A percentile compares a stretch with the other conserved stretches of the same genome.
Conservation (phyloP, 371 early-diverging fungal genomes). For the Catenaria anguillulae region DNA sequence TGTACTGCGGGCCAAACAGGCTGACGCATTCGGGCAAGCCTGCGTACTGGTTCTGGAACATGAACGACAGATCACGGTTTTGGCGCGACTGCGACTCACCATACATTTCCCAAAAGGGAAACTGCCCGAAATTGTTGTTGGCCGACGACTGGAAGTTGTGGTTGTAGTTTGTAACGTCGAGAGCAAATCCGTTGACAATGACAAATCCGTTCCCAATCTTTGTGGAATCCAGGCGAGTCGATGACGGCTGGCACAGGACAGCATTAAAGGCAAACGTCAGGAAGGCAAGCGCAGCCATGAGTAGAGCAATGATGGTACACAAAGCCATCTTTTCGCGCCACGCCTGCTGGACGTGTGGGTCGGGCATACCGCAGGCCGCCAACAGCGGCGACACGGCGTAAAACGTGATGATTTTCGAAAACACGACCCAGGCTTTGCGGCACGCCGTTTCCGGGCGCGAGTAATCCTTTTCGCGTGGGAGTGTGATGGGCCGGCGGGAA, state of each 20-base stretch:
- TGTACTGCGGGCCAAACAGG: not conserved
- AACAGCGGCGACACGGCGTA: slow-evolving; percentile 34
- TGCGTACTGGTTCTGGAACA: not conserved
- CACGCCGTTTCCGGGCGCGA: not conserved
- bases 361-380: slow-evolving; percentile 53
- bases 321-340: slow-evolving; percentile 81
- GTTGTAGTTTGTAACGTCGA: slow-evolving; percentile 15
- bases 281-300: not conserved
- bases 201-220: not conserved
- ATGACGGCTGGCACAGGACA: not conserved
- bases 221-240: not conserved
- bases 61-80: not conserved
- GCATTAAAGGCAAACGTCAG: not conserved
- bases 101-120: not conserved
- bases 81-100: too few species aligned
- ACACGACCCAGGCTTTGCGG: slow-evolving; percentile 40
- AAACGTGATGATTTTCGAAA: slow-evolving; percentile 56
- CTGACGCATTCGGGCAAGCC: not conserved
- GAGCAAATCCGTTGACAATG: slow-evolving; percentile 23
- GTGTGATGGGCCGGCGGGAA: not conserved
- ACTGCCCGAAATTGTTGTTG: not conserved
- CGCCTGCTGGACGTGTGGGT: slow-evolving; percentile 78
- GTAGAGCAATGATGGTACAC: slow-evolving; percentile 44
- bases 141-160: not conserved
- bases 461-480: not conserved